These are phyloP conservation scores for Kwoniella dendrophila DNA, from an alignment of 768 basidiomycete species.

Conservation along the genomic window DNA sequence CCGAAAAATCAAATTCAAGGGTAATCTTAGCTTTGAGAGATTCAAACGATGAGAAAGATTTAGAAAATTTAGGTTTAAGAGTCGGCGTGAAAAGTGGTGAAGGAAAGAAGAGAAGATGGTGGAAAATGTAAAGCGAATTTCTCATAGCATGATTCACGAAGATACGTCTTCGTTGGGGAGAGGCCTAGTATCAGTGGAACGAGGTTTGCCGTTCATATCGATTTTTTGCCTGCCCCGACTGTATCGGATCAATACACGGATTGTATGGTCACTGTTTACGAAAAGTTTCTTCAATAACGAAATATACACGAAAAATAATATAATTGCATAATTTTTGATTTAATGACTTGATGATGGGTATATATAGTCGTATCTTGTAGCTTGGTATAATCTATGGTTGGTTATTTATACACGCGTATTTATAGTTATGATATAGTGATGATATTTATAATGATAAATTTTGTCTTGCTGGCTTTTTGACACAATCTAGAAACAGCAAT, in stretches of 20 bases:
- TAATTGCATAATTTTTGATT: no score
- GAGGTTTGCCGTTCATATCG: no score
- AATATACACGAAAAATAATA: background rate
- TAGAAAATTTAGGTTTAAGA: slow-evolving; percentile 31
- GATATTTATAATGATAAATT: background rate
- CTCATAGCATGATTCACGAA: no score
- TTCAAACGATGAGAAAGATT: slow-evolving; percentile 36
- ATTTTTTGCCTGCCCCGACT: background rate
- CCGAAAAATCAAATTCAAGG: slow-evolving; percentile 34
- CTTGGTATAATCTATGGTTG: no score
- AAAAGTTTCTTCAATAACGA: slow-evolving; percentile 3
- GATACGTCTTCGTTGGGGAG: no score
- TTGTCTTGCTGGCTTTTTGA: background rate
- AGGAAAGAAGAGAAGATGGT: slow-evolving; percentile 42
- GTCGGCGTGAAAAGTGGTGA: slow-evolving; percentile 35
- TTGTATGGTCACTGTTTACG: background rate
- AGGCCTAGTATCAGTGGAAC: no score
- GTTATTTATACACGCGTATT: background rate
- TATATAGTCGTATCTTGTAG: no score
- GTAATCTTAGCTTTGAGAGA: slow-evolving; percentile 46
- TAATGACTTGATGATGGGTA: no score
- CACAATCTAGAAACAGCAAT: slow-evolving; percentile 45
- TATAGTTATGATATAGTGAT: background rate
- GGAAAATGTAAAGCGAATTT: slow-evolving; percentile 15
- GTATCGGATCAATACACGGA: background rate